Evolutionary conservation across 2,329 filamentous ascomycete species (phyloP).

Genomic region (Trichoderma oligosporum): DNA sequence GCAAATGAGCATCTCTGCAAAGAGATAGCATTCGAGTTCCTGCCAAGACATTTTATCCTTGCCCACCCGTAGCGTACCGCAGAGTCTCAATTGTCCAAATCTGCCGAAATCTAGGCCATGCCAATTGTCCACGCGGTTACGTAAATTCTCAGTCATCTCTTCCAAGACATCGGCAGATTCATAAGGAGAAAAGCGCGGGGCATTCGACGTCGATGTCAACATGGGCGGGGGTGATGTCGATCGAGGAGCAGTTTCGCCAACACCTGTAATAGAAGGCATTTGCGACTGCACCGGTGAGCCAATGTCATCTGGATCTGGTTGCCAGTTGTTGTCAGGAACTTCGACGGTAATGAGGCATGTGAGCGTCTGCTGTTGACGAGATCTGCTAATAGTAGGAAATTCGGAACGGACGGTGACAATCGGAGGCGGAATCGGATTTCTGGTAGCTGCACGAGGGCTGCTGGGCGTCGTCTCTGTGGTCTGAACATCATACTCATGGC

Average conservation of each 20-base stretch:
- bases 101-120: slow-evolving; percentile 89
- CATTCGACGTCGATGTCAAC: slow-evolving; percentile 54
- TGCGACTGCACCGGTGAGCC: slow-evolving; percentile 44
- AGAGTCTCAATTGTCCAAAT: slow-evolving; percentile 87
- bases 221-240: slow-evolving; percentile 59
- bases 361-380: slow-evolving; percentile 88
- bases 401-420: slow-evolving; percentile 94
- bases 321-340: slow-evolving; percentile 89
- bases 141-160: slow-evolving; percentile 80
- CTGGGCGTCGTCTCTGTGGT: slow-evolving; percentile 86
- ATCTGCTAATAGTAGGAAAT: slow-evolving; percentile 89
- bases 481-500: slow-evolving; percentile 93
- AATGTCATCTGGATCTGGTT: slow-evolving; percentile 76
- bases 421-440: slow-evolving; percentile 86
- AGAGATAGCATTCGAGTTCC: slow-evolving; percentile 93
- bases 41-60: slow-evolving; percentile 98
- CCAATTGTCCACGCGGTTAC: slow-evolving; percentile 94
- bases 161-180: slow-evolving; percentile 75
- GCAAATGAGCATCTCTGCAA: slow-evolving; percentile 98
- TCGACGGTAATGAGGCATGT: slow-evolving; percentile 94
- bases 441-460: slow-evolving; percentile 66
- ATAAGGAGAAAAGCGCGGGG: slow-evolving; percentile 63
- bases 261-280: slow-evolving; percentile 31
- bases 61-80: slow-evolving; percentile 86
- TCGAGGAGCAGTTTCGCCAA: slow-evolving; percentile 53